A percentile compares a stretch with the other conserved stretches of the same genome.
Evolutionary conservation across 805 yeast genomes (phyloP).

Genomic region (Sungouiozyma ichnusensis): DNA sequence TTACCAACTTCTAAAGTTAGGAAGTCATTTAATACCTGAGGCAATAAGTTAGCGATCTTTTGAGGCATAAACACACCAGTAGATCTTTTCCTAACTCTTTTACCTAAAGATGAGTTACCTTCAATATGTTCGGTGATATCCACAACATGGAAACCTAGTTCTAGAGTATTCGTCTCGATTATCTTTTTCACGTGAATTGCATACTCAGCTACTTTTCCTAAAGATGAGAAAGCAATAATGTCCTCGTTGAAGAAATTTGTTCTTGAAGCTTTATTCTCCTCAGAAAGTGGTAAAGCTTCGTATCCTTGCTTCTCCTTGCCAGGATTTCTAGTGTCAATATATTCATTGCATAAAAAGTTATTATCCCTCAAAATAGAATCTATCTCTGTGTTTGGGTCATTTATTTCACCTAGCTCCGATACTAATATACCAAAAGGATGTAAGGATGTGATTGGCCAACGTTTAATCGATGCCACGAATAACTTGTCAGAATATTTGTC

Average conservation of each 20-base stretch:
- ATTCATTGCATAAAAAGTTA: constrained; percentile 73
- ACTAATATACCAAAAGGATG: constrained; percentile 96
- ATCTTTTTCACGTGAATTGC: constrained; percentile 62
- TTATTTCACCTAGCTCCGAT: constrained; percentile 73
- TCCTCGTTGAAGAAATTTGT: constrained; percentile 14
- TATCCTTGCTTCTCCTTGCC: constrained; percentile 20
- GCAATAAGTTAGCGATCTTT: constrained; percentile 53
- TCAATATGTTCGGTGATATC: constrained; percentile 68
- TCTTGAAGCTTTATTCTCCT: constrained; percentile 13
- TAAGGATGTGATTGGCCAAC: constrained; percentile 98
- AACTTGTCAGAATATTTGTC: constrained; percentile 70
- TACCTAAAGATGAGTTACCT: constrained; percentile 69
- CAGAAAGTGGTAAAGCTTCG: constrained; percentile 16
- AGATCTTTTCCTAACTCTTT: constrained; percentile 83
- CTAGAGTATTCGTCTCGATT: constrained; percentile 44
- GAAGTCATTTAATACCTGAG: constrained; percentile 48
- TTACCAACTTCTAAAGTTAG: constrained; percentile 53
- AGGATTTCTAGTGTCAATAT: constrained; percentile 37
- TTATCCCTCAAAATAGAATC: constrained; percentile 84
- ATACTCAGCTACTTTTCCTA: constrained; percentile 45
- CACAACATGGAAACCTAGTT: constrained; percentile 75
- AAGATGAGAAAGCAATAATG: constrained; percentile 27
- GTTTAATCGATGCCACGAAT: constrained; percentile 89
- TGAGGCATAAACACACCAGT: constrained; percentile 84
- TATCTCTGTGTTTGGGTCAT: constrained; percentile 67